Base-by-base conservation (phyloP, 148 eudicot genomes). In the Polygonum aviculare region DNA sequence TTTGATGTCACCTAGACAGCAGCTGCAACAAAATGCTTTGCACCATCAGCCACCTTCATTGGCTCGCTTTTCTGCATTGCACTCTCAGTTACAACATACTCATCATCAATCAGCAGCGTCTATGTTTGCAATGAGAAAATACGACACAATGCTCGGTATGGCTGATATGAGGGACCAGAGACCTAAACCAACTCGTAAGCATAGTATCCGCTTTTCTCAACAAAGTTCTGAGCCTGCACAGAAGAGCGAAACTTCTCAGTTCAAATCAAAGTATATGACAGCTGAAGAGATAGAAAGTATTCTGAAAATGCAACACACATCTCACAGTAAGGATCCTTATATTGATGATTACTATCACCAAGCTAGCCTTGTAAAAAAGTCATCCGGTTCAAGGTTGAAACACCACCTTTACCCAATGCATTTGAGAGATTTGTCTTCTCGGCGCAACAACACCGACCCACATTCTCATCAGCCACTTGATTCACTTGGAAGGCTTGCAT, bases 391-490 rank as follows among this genome's bases (percentile, higher is more conserved):
- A 26, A 84, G 91, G 81, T 67, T 84, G 79, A 90, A 82, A 77
- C 90, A 90, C 81, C 96, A 89, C 79, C 92, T 95, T 79, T 95
- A 91, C 73, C 98, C 98, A 14, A 86, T 79, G 59, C 86, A 86
- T 41, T 79, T 92, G 72, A 86, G 83, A 81, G 98, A 95, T 84
- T 84, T 83, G 73, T 75, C 92, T 76, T 82, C 94, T 50, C 84
- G 86, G 77, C 94, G 92, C 50, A 84, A 87, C 40, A 83, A 74
- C 83, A 76, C 82, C 39, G 98, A 92, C 50, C 96, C 98, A 70
- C 98, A 92, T 79, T 83, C 88, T 47, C 88, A 88, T 79, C 98
- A 89, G 73, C 89, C 89, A 85, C 94, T 95, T 82, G 97, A 95
- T 77, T 93, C 92, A 77, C 83, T 92, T 54, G 98, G 94, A 36